Evolutionary conservation across 225 moss, liverwort and hornwort genomes (phyloP).

Genomic region (Bryum argenteum): DNA sequence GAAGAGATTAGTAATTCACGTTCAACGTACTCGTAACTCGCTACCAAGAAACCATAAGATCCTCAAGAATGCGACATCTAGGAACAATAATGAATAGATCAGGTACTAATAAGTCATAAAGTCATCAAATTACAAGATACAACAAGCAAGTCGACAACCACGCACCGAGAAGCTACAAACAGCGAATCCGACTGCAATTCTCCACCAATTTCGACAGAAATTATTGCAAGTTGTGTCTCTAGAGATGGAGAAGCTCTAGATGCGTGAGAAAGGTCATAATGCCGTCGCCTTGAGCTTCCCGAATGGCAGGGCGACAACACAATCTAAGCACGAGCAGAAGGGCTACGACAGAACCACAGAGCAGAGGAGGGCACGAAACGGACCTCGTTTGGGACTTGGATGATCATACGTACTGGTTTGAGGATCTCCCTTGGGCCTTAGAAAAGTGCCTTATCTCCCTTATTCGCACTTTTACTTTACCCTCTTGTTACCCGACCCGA

Average conservation of each 20-base stretch:
- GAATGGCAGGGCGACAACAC: background rate
- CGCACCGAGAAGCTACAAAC: background rate
- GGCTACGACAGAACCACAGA: background rate
- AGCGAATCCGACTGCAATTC: slow-evolving; percentile 10
- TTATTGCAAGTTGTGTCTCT: background rate
- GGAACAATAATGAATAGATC: background rate
- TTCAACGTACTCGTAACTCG: background rate
- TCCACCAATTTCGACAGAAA: slow-evolving; percentile 11
- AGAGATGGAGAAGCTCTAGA: background rate
- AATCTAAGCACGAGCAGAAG: background rate
- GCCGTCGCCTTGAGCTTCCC: slow-evolving; percentile 7
- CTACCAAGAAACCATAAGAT: background rate
- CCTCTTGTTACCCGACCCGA: too few species aligned
- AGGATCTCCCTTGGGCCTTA: slow-evolving; percentile 5
- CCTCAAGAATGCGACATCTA: too few species aligned
- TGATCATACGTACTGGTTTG: background rate
- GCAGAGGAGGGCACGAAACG: background rate
- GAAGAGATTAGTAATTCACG: background rate
- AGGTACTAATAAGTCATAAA: background rate
- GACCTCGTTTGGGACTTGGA: slow-evolving; percentile 15
- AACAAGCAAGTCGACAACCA: background rate
- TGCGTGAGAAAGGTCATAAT: background rate
- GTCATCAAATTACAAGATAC: background rate
- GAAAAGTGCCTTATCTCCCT: background rate
- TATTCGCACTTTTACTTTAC: background rate